These are phyloP conservation scores for Pseudozyma thailandica DNA, from an alignment of 1,284 basidiomycete genomes.

Conservation along the genomic window DNA sequence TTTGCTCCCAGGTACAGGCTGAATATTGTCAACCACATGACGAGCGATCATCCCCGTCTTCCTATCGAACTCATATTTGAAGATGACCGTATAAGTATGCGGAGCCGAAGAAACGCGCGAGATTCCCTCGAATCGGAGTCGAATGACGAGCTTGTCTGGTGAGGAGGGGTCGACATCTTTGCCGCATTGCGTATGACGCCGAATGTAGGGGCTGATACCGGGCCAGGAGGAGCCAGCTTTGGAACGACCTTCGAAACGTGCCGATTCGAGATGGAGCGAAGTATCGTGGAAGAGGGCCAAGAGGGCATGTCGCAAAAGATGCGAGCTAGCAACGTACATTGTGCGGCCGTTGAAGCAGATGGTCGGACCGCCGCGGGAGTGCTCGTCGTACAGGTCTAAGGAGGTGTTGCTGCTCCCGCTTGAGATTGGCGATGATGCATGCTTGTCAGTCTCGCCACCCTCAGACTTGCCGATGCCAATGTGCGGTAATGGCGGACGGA, in stretches of 20 bases:
- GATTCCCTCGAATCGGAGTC: conserved; percentile 58
- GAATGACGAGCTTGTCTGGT: conserved; percentile 50
- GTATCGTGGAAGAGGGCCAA: conserved; percentile 56
- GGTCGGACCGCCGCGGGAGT: conserved; percentile 31
- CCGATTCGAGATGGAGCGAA: conserved; percentile 48
- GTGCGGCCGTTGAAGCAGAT: conserved; percentile 60
- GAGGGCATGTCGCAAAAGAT: conserved; percentile 56
- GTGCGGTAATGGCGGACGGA: conserved; percentile 44
- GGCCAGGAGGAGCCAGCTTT: conserved; percentile 34
- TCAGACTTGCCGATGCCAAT: conserved; percentile 28
- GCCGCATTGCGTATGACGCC: conserved; percentile 3
- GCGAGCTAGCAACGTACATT: conserved; percentile 57
- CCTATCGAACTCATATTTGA: conserved; percentile 62
- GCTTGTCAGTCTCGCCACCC: not conserved
- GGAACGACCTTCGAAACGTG: conserved; percentile 47
- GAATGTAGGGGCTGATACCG: conserved; percentile 35
- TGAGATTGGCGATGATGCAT: not conserved
- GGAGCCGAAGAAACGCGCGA: conserved; percentile 50
- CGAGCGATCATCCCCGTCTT: conserved; percentile 55
- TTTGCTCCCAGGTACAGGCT: conserved; percentile 61
- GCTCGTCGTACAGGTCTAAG: conserved; percentile 13
- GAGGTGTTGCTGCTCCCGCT: conserved; percentile 2
- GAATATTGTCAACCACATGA: conserved; percentile 63
- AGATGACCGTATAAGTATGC: conserved; percentile 64
- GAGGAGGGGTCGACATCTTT: not conserved